Percentiles rank a stretch among this genome's conserved stretches.
Conservation (phyloP, 805 yeast species). For the Metschnikowia santaceciliae region DNA sequence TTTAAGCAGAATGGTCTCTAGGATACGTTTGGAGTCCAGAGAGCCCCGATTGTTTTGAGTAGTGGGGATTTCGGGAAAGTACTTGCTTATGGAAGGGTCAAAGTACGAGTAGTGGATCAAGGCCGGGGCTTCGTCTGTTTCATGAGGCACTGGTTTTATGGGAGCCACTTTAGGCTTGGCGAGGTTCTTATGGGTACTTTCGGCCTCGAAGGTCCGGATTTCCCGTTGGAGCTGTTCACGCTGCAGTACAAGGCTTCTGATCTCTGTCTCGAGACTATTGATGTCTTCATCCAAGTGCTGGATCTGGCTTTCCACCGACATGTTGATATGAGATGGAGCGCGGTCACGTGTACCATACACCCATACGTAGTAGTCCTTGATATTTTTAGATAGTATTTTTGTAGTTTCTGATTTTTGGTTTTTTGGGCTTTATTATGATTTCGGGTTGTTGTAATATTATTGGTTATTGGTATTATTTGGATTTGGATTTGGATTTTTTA, state of each 20-base stretch:
- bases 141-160: neutral
- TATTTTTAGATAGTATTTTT: too few species aligned
- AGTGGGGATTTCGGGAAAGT: conserved; percentile 8
- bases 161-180: conserved; percentile 8
- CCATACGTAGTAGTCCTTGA: too few species aligned
- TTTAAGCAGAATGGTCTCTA: conserved; percentile 10
- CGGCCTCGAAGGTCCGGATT: conserved; percentile 15
- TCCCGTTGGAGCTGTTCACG: conserved; percentile 12
- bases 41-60: neutral
- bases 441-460: too few species aligned
- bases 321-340: neutral
- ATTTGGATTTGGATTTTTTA: too few species aligned
- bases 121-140: conserved; percentile 15
- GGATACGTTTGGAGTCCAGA: neutral
- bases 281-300: conserved; percentile 10
- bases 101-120: conserved; percentile 16
- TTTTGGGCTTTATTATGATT: too few species aligned
- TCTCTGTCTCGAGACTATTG: conserved; percentile 10
- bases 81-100: conserved; percentile 16
- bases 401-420: too few species aligned
- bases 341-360: neutral
- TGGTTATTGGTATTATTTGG: too few species aligned
- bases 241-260: conserved; percentile 11
- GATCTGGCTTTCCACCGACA: conserved; percentile 12
- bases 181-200: conserved; percentile 10